These are phyloP conservation scores for Moesziomyces sp. DNA, from an alignment of 1,284 basidiomycete genomes.

Conservation along the genomic window DNA sequence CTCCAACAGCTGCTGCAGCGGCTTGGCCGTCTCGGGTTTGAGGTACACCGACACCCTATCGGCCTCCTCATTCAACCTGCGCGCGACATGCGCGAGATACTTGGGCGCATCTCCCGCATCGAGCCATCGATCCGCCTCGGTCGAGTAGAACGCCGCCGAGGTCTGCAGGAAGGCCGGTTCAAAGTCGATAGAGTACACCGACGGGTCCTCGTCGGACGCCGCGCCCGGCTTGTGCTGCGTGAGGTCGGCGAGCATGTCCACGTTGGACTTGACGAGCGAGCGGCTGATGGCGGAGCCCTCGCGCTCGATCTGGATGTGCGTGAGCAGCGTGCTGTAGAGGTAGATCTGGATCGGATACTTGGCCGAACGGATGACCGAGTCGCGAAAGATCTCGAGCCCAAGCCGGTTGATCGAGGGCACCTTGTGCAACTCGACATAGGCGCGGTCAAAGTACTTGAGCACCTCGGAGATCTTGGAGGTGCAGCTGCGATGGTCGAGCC, in stretches of 20 bases:
- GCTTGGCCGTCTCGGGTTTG: constrained; percentile 77
- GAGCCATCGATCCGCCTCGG: constrained; percentile 79
- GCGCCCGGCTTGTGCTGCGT: constrained; percentile 67
- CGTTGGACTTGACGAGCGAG: constrained; percentile 85
- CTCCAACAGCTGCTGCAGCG: constrained; percentile 82
- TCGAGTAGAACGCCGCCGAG: constrained; percentile 82
- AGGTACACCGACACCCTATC: constrained; percentile 90
- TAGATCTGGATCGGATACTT: constrained; percentile 81
- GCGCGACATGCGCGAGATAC: constrained; percentile 86
- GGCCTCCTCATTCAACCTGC: constrained; percentile 84
- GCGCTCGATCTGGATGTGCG: constrained; percentile 88
- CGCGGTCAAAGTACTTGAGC: constrained; percentile 84
- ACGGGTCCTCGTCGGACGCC: constrained; percentile 61
- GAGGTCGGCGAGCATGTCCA: constrained; percentile 84
- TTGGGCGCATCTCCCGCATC: constrained; percentile 82
- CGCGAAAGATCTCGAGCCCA: constrained; percentile 85
- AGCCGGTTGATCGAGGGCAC: constrained; percentile 78
- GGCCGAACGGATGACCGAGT: constrained; percentile 77
- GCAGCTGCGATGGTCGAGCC: constrained; percentile 92
- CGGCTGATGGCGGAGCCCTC: constrained; percentile 91
- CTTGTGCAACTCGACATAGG: constrained; percentile 59
- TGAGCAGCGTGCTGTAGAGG: constrained; percentile 82
- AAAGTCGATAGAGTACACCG: constrained; percentile 85
- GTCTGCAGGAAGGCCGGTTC: constrained; percentile 85
- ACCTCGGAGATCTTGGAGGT: constrained; percentile 91